These are phyloP conservation scores for Fusarium sp. DNA, from an alignment of 2,329 filamentous ascomycete genomes.

Conservation along the genomic window DNA sequence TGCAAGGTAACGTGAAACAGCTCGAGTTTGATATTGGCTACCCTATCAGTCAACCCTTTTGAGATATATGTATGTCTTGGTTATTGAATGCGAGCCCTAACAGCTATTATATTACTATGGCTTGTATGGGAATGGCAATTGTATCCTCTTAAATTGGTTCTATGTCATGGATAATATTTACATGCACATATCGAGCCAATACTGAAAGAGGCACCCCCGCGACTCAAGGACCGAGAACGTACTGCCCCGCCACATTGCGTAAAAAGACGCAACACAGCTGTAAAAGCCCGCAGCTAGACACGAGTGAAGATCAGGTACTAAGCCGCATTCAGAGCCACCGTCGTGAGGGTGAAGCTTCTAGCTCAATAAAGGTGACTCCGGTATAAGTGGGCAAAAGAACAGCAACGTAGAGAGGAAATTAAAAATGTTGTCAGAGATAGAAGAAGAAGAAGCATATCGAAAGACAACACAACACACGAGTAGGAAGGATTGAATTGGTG, in stretches of 20 bases:
- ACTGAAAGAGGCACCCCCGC: constrained; percentile 23
- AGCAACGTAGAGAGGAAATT: constrained; percentile 34
- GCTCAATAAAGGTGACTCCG: constrained; percentile 37
- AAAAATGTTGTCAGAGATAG: constrained; percentile 17
- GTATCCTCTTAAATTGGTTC: background rate
- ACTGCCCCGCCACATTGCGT: constrained; percentile 47
- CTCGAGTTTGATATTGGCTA: background rate
- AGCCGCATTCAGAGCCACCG: constrained; percentile 33
- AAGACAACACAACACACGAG: constrained; percentile 7
- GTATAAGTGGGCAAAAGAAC: constrained; percentile 34
- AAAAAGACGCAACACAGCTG: constrained; percentile 51
- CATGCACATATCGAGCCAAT: constrained; percentile 22
- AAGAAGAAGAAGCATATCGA: constrained; percentile 22
- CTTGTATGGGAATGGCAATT: background rate
- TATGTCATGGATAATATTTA: constrained; percentile 14
- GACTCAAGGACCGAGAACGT: constrained; percentile 24
- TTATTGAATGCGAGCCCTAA: too few relatives aligned
- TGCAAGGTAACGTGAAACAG: constrained; percentile 22
- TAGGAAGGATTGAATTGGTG: constrained; percentile 1
- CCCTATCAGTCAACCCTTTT: background rate
- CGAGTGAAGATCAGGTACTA: constrained; percentile 42
- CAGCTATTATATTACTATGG: too few relatives aligned
- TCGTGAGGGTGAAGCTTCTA: constrained; percentile 39
- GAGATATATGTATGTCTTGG: background rate
- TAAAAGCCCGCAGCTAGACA: constrained; percentile 41